These are phyloP conservation scores for Rhamnella rubrinervis DNA, from an alignment of 331 rosid species.

Conservation along the genomic window DNA sequence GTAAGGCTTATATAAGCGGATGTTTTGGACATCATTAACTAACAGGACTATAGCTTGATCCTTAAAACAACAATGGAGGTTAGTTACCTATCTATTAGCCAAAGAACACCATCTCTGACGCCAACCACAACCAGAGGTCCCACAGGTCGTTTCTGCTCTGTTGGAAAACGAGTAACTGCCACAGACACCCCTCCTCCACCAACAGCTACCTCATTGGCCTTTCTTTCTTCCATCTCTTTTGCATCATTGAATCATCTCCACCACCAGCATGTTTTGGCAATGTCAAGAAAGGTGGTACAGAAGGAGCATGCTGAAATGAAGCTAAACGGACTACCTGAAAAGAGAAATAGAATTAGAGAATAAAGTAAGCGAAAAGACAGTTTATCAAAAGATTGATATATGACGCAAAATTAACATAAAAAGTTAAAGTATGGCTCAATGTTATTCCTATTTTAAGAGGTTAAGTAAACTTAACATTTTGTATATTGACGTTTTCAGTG, in stretches of 20 bases:
- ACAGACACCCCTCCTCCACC: constrained; percentile 99
- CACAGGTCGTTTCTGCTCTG: constrained; percentile 96
- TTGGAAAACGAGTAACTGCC: constrained; percentile 91
- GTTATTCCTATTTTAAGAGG: no score
- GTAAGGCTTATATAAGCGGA: not conserved
- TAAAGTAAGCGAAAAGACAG: not conserved
- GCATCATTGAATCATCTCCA: constrained; percentile 59
- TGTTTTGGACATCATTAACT: not conserved
- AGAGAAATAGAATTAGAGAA: not conserved
- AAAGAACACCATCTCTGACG: constrained; percentile 96
- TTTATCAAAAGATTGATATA: not conserved
- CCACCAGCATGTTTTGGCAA: constrained; percentile 78
- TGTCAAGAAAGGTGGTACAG: constrained; percentile 87
- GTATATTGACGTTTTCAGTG: no score
- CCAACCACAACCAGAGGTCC: constrained; percentile 95
- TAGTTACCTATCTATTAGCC: constrained; percentile 94
- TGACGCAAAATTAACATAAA: not conserved
- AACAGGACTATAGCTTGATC: constrained; percentile 7
- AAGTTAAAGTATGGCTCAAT: not conserved
- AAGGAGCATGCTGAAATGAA: constrained; percentile 98
- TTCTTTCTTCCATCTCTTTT: constrained; percentile 69
- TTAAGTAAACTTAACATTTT: no score
- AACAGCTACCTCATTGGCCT: constrained; percentile 86
- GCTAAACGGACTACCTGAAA: constrained; percentile 95
- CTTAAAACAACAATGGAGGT: constrained; percentile 8